phyloP scores from a whole-genome alignment of 1,139 yeast genomes.

The Saccharomycopsis crataegensis region DNA sequence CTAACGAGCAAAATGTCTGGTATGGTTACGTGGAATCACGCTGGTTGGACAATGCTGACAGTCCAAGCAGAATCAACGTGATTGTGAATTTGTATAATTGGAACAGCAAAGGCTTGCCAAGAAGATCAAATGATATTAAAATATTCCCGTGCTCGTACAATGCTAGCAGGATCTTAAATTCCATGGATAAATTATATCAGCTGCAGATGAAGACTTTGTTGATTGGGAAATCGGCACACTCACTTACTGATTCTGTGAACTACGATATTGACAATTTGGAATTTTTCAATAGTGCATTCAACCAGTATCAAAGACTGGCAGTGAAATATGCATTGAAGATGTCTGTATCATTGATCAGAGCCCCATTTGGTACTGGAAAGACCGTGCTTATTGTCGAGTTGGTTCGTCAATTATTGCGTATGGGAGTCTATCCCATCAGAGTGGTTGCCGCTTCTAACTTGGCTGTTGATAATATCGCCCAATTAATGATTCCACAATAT shows the following conservation, averaged over 20 bases:
- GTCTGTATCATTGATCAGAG: slow-evolving; percentile 54
- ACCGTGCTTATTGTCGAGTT: slow-evolving; percentile 56
- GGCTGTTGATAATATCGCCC: slow-evolving; percentile 54
- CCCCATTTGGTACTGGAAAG: slow-evolving; percentile 76
- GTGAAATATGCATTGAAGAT: slow-evolving; percentile 41
- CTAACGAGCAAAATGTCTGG: neutral
- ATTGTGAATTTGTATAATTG: slow-evolving; percentile 48
- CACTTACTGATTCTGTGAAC: slow-evolving; percentile 37
- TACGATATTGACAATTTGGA: neutral
- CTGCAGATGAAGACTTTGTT: slow-evolving; percentile 42
- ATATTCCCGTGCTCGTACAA: slow-evolving; percentile 60
- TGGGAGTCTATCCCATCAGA: slow-evolving; percentile 35
- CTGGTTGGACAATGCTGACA: slow-evolving; percentile 15
- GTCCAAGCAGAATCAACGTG: slow-evolving; percentile 23
- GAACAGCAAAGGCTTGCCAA: slow-evolving; percentile 47
- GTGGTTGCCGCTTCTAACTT: slow-evolving; percentile 55
- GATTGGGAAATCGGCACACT: slow-evolving; percentile 50
- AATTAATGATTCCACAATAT: slow-evolving; percentile 39
- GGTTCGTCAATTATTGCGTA: neutral
- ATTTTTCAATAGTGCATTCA: slow-evolving; percentile 43
- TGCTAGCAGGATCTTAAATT: slow-evolving; percentile 51
- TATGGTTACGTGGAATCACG: neutral
- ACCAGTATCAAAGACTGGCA: slow-evolving; percentile 67
- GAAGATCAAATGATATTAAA: slow-evolving; percentile 30
- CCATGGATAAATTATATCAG: slow-evolving; percentile 47